phyloP scores from a whole-genome alignment of 805 yeast genomes.

The Metschnikowia orientalis region DNA sequence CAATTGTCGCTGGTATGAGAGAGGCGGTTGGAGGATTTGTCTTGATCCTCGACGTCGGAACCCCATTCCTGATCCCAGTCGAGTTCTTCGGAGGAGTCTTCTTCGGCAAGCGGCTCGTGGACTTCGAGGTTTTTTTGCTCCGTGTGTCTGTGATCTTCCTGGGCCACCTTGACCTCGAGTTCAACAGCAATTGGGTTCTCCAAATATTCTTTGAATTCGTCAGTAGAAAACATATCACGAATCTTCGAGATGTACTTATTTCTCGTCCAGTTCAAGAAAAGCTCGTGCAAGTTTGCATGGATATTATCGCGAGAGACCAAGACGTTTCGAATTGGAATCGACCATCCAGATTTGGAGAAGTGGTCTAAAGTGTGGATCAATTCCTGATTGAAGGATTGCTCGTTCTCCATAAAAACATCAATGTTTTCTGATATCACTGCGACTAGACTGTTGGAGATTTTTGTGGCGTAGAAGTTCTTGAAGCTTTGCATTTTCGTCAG shows the following conservation, averaged over 20 bases:
- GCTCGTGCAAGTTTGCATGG: conserved; percentile 23
- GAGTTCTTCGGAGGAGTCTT: conserved; percentile 8
- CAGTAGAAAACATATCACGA: conserved; percentile 18
- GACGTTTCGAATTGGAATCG: conserved; percentile 19
- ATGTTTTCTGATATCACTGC: conserved; percentile 30
- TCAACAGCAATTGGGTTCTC: conserved; percentile 10
- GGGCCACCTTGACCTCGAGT: conserved; percentile 15
- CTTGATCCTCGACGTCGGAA: conserved; percentile 14
- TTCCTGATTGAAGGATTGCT: conserved; percentile 17
- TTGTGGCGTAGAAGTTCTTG: conserved; percentile 24
- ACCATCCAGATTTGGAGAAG: conserved; percentile 23
- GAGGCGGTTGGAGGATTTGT: conserved; percentile 2
- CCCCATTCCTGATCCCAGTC: conserved; percentile 19
- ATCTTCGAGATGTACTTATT: conserved; percentile 32
- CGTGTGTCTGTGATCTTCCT: conserved; percentile 7
- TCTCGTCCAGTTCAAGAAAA: conserved; percentile 30
- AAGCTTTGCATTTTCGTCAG: conserved; percentile 19
- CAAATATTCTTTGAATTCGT: conserved; percentile 6
- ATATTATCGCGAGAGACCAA: conserved; percentile 16
- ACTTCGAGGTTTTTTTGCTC: too few relatives aligned
- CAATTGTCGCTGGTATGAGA: conserved; percentile 12
- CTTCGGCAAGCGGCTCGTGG: too few relatives aligned
- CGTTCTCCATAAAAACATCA: conserved; percentile 16
- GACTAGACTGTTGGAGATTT: conserved; percentile 27
- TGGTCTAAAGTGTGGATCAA: conserved; percentile 20